Evolutionary conservation across 2,329 filamentous ascomycete species (phyloP), one percentile per base, ranked within the genome.

Genomic region (Escovopsis sp.): DNA sequence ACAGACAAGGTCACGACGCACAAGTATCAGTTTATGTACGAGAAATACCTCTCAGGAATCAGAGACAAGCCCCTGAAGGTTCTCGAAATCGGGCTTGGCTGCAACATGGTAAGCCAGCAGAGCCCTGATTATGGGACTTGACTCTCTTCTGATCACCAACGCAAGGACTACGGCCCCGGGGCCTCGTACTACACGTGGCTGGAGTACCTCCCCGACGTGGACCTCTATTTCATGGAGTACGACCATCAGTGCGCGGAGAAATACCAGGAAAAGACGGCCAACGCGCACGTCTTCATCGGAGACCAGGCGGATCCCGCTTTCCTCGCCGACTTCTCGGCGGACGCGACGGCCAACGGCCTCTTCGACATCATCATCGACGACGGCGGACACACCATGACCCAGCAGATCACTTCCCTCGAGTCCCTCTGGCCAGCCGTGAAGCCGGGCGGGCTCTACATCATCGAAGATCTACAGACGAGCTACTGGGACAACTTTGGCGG

Each of bases 301-400:
- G 55, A 62, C 36, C 60, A 62, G 34, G 55, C 54, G 6, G 52
- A 61, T 34, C 40, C 44, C 3, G 31, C 34, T 0, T 60, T 62
- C 33, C 50, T 63, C n/a, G 38, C 52, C 6, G 38, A 45, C 5
- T 58, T 62, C 40, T 43, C 56, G 25, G 34, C 38, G 10, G 43
- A 55, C 28, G 43, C 52, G 0, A 56, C 56, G 14, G 41, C 42
- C 5, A 46, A 51, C 16, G 34, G 36, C 12, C 27, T 42, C 11
- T 61, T 62, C 29, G 60, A 62, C 39, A 40, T 63, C 25, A 55
- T 63, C 29, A 47, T 63, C 28, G 57, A 62, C 33, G 56, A 59
- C 35, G 57, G 56, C 4, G 55, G 56, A 1, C 56, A 60, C 34
- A 49, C 38, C 4, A 58, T 62, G 53, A 39, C 44, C 5, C 54